Evolutionary conservation across 2,329 filamentous ascomycete genomes (phyloP), one percentile per base, ranked within the genome.

Genomic region (Fusarium vanettenii): DNA sequence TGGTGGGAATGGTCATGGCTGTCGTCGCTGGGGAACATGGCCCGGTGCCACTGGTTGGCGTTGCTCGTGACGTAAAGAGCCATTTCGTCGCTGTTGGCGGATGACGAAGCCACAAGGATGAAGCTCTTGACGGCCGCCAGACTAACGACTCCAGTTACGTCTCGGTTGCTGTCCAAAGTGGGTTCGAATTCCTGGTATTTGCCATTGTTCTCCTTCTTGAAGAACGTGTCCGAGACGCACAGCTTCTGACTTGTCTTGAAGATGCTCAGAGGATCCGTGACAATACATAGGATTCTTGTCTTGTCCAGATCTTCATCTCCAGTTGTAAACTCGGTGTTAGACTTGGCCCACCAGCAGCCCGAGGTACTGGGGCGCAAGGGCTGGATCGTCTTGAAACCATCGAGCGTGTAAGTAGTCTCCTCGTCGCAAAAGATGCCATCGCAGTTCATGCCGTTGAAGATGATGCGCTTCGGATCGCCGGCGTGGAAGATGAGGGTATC

Each of bases 31-130:
- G 92, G 93, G 82, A 99, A 98, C 80, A 97, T 91, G 69, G 96
- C 96, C 63, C 95, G 92, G 82, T 98, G 95, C 97, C 97, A 99
- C 65, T 89, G 92, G 61, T 91, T 87, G 14, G 94, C 92, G 81
- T 99, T 95, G 76, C 94, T 91, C 11, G 94, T 95, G 66, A 98
- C 92, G 82, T 94, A 99, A 64, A 99, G 89, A 5, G 95, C 95
- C 89, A 98, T 93, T 84, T 99, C 97, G 76, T 94, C 92, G 13
- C 95, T 97, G 60, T 92, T 91, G 39, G 91, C 87, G 20, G 95
- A 93, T 71, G 92, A 92, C 5, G 94, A 93, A 39, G 96, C 97
- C 18, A 93, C 94, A 45, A 99, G 89, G 35, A 99, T 85, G 80
- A 93, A 98, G 77, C 93, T 94, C 83, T 97, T 97, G 70, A 97